phyloP scores from a whole-genome alignment of 441 rosid genomes.

The Pelargonium citronellum region DNA sequence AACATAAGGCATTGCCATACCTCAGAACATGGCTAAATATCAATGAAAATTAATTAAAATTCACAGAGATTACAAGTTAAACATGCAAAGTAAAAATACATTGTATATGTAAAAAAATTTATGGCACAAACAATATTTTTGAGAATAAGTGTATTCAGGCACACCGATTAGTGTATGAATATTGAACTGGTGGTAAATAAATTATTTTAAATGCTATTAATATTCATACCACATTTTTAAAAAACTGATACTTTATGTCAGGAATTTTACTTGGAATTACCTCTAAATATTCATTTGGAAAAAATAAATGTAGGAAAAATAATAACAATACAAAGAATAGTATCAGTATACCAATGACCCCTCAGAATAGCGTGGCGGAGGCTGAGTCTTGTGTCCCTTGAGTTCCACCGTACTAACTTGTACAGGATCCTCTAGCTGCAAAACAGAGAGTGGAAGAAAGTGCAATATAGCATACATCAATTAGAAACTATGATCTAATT shows the following conservation, averaged over 20 bases:
- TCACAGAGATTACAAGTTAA: no score
- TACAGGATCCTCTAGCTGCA: conserved; percentile 63
- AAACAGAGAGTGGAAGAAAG: conserved; percentile 20
- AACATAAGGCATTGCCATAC: no score
- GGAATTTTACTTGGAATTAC: background rate
- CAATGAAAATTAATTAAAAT: no score
- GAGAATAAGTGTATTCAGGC: no score
- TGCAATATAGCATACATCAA: conserved; percentile 6
- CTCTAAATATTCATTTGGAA: background rate
- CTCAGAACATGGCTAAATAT: no score
- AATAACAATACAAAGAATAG: background rate
- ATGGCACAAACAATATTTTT: no score
- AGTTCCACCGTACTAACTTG: conserved; percentile 48
- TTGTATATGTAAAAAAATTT: no score
- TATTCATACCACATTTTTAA: background rate
- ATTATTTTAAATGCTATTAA: background rate
- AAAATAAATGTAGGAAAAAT: background rate
- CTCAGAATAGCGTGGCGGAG: conserved; percentile 82
- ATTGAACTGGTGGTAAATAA: no score
- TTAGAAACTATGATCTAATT: conserved; percentile 15
- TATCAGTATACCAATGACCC: conserved; percentile 63
- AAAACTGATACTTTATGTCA: no score
- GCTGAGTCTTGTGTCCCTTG: conserved; percentile 77
- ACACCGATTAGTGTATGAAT: background rate
- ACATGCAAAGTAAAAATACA: no score